Evolutionary conservation across 371 early-diverging fungal species (phyloP), one percentile per base, ranked within the genome.

Genomic region (Mortierella sp.): DNA sequence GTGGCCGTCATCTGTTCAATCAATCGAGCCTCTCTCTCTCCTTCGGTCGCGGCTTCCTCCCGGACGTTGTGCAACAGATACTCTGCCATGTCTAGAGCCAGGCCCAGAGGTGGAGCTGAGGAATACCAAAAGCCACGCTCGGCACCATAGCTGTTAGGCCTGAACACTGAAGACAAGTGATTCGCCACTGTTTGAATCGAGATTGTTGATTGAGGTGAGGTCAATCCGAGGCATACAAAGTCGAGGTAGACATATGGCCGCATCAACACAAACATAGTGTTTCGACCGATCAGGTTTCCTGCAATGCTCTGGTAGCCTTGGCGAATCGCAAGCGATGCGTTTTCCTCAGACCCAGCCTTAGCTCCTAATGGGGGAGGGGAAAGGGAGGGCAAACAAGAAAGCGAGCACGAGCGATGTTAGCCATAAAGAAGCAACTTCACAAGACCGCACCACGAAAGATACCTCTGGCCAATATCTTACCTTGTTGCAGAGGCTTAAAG

Each of bases 1-100:
- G n/a, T 1, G 13, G 78, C 70, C 16, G 56, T 46, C 47, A 56
- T 16, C 42, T 58, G 34, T 49, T 76, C 78, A 54, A 76, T 76
- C 63, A 70, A 18, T 23, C 62, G 78, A 0, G 70, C 78, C 31
- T 76, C 78, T 3, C 78, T 28, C 26, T 66, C 55, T 4, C 78
- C 78, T 47, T 76, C 78, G 16, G 27, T 61, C 23, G 58, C 71
- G 4, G 61, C 78, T 49, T 76, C 78, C 8, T 65, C 63, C 1
- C 78, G 62, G 12, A 76, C 54, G 14, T 62, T 63, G 31, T 66
- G 46, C 63, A 76, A 28, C 13, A 76, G 34, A 19, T 76, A 70
- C 58, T 76, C 78, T 2, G 66, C 66, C 71, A 76, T 7, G 26
- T 70, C 67, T 26, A 76, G 28, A 1, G 67, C 78, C n/a, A 76